These are phyloP conservation scores for Discostella stelligera DNA, from an alignment of 352 stramenopile species.

Conservation along the genomic window DNA sequence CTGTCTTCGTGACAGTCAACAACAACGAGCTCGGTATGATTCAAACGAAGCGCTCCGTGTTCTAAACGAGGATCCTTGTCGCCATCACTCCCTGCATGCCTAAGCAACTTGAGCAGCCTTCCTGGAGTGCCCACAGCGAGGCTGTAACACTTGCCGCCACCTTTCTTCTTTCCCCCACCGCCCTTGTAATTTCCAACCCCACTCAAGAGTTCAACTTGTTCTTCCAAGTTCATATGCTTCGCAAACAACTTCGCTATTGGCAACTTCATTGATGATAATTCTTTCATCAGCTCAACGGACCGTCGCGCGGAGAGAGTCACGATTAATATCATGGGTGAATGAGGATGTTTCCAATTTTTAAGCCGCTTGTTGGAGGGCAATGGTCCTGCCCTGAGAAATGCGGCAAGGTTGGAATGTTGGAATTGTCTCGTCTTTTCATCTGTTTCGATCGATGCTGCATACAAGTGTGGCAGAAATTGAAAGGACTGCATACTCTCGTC, in stretches of 20 bases:
- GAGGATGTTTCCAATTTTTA: constrained; percentile 84
- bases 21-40: constrained; percentile 62
- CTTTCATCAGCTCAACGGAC: constrained; percentile 91
- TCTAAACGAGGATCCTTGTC: not conserved
- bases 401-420: constrained; percentile 24
- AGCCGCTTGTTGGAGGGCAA: constrained; percentile 68
- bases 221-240: constrained; percentile 90
- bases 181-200: constrained; percentile 13
- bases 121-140: constrained; percentile 79
- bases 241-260: constrained; percentile 94
- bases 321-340: constrained; percentile 86
- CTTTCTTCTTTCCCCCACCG: constrained; percentile 2
- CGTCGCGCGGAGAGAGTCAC: constrained; percentile 89
- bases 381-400: constrained; percentile 43
- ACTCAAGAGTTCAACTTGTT: constrained; percentile 87
- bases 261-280: constrained; percentile 86
- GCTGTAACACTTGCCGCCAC: constrained; percentile 45
- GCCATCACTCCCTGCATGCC: constrained; percentile 25
- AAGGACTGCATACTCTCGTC: constrained; percentile 9
- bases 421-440: constrained; percentile 21
- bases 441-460: constrained; percentile 1
- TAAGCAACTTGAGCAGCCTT: constrained; percentile 62
- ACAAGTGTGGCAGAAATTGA: constrained; percentile 29
- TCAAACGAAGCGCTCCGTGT: constrained; percentile 50
- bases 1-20: constrained; percentile 66